Base-by-base conservation (phyloP, 805 yeast species). In the Spathaspora gorwiae region DNA sequence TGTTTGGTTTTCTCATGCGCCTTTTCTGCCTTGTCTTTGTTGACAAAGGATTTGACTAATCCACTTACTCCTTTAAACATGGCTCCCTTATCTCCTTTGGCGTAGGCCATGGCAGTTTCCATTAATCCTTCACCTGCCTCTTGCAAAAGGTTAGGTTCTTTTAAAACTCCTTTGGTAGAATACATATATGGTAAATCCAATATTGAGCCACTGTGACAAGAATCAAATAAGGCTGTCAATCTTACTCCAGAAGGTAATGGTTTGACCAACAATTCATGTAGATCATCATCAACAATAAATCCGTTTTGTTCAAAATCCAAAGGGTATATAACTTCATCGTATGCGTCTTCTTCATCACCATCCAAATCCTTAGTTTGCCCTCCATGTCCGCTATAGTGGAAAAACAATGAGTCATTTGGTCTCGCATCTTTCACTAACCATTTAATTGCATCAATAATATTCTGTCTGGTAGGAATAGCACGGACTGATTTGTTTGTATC, bases 351-450 rank as follows among this genome's bases (percentile, higher is more conserved):
- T 56, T 85, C 92, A 56, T 85, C 94, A 24, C 89, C 89, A 55
- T 81, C 79, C 34, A 66, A 57, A 60, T 87, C 95, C 39, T 70
- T 64, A 5, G 81, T 78, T 56, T 81, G 85, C 2, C 94, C 89
- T 29, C 96, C 96, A 59, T 88, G 96, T 7, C 96, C 94, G 0
- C 94, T 84, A 59, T 83, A 87, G 61, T 88, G 95, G 73, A 88
- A 80, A 54, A 88, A 82, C 41, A 87, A 63, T 7, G 89, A 78
- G 64, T 87, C 95, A 54, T 87, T 86, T 12, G 94, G 83, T 52
- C 67, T 70, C 0, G 95, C 94, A 49, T 73, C 84, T 15, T 68
- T 69, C 15, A 84, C 90, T 19, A 87, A 73, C 96, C 96, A 87
- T 45, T 76, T 81, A 86, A 86, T 84, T 2, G 90, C 96, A 37